Conservation (phyloP, 768 basidiomycete species). For the Lactarius deliciosus region DNA sequence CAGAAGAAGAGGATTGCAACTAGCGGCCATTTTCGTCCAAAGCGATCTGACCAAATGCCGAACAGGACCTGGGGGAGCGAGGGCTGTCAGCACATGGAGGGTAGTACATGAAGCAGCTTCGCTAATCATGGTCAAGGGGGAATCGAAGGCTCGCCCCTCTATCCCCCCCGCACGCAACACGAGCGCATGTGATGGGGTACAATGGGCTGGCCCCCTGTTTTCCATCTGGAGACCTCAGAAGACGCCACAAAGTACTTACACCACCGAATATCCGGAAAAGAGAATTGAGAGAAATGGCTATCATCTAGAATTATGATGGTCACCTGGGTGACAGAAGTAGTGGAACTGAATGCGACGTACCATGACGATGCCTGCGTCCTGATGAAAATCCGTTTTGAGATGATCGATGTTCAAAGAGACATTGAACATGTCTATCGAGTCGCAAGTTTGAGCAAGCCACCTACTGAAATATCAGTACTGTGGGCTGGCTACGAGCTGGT, state of each 20-base stretch:
- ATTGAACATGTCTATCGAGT: slow-evolving; percentile 83
- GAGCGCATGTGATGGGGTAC: not conserved
- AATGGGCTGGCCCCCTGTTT: too few relatives aligned
- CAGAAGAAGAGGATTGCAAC: slow-evolving; percentile 72
- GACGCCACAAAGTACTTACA: slow-evolving; percentile 37
- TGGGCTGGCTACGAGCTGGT: not conserved
- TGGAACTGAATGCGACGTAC: slow-evolving; percentile 33
- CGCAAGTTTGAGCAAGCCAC: slow-evolving; percentile 84
- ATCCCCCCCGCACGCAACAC: not conserved
- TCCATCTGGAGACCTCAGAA: not conserved
- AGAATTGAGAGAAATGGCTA: slow-evolving; percentile 84
- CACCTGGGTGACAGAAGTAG: not conserved
- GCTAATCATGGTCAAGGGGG: not conserved
- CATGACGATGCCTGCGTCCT: slow-evolving; percentile 42
- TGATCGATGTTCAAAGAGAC: slow-evolving; percentile 56
- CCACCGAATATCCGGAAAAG: slow-evolving; percentile 82
- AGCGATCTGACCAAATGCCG: slow-evolving; percentile 81
- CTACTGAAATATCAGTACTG: slow-evolving; percentile 35
- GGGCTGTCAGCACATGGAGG: not conserved
- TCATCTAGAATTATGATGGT: slow-evolving; percentile 44
- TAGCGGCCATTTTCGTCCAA: slow-evolving; percentile 91
- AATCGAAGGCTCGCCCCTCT: not conserved
- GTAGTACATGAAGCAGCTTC: not conserved
- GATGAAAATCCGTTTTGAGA: slow-evolving; percentile 49
- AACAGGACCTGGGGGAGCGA: slow-evolving; percentile 54